Base-by-base conservation (phyloP, 139 green algal species). In the Desmodesmus armatus region DNA sequence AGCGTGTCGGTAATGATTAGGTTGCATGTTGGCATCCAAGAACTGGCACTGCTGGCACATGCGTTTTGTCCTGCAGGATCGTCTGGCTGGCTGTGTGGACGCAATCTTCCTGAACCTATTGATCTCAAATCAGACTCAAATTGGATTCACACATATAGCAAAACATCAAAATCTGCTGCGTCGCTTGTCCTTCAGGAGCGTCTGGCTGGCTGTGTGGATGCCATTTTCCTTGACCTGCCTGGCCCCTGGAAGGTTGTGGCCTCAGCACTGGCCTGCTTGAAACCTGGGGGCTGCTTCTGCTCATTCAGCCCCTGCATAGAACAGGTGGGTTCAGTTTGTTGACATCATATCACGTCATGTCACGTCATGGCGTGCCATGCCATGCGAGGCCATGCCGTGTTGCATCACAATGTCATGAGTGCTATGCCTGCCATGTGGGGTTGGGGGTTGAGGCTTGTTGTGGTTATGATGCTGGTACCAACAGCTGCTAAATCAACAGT, bases 241-340 rank as follows among this genome's bases (percentile, higher is more conserved):
- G 92, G 90, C 3, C 98, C 97, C 1, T 96, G 94, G 90, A 94
- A 95, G 87, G 96, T 95, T 44, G 82, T 96, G 33, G 76, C 88
- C 27, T 88, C 66, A 40, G 91, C 89, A 41, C 91, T 89, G 2
- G 25, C 27, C 27, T 91, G 83, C 78, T 80, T 99, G 70, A 83
- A 87, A 21, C 89, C 91, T 3, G 90, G 96, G 39, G 95, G 93
- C 35, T 86, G 91, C 29, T 94, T 99, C 80, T 98, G 96, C 88
- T 91, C 93, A 47, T 99, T 99, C 92, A 98, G 94, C 73, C 97
- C 98, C 17, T 99, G 97, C 94, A 99, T 99, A 21, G 97, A 99
- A 89, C 97, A 99, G 90, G 90, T 91, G 44, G 11, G 62, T 23
- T n/a, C n/a, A n/a, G n/a, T n/a, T n/a, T n/a, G n/a, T n/a, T n/a